phyloP scores from a whole-genome alignment of 2,329 filamentous ascomycete species.

The Trichoderma harzianum region DNA sequence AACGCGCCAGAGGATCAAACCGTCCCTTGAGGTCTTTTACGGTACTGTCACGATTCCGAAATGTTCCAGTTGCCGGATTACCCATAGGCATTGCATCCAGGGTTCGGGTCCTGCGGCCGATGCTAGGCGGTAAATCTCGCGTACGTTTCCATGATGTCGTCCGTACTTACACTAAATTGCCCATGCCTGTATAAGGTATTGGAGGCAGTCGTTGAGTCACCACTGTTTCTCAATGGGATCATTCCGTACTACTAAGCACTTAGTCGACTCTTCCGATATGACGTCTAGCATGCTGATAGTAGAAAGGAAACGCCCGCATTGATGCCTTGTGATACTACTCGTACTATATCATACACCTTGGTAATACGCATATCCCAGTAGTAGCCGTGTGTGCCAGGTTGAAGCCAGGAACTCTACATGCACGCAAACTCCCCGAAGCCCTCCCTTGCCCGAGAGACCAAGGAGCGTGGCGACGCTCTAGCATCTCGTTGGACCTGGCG shows the following conservation, averaged over 20 bases:
- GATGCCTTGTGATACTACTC: background rate
- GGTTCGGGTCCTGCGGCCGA: background rate
- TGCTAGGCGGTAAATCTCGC: background rate
- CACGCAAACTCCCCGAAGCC: background rate
- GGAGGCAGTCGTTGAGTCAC: background rate
- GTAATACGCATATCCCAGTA: background rate
- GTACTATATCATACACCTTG: background rate
- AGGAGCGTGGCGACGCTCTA: background rate
- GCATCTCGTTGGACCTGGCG: background rate
- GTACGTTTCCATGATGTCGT: background rate
- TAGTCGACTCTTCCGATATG: background rate
- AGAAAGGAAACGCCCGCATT: background rate
- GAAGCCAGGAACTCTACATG: background rate
- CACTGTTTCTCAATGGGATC: background rate
- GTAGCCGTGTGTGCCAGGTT: background rate
- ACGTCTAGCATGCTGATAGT: background rate
- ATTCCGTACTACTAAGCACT: background rate
- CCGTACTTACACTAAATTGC: background rate
- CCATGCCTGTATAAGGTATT: background rate
- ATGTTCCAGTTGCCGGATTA: background rate
- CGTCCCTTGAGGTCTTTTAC: background rate
- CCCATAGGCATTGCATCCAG: background rate
- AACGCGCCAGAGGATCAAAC: background rate
- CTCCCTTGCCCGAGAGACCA: background rate
- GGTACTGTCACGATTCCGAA: background rate